A percentile compares a stretch with the other conserved stretches of the same genome.
These are phyloP conservation scores for Aspergillus ibericus DNA, from an alignment of 2,329 filamentous ascomycete species.

Conservation along the genomic window DNA sequence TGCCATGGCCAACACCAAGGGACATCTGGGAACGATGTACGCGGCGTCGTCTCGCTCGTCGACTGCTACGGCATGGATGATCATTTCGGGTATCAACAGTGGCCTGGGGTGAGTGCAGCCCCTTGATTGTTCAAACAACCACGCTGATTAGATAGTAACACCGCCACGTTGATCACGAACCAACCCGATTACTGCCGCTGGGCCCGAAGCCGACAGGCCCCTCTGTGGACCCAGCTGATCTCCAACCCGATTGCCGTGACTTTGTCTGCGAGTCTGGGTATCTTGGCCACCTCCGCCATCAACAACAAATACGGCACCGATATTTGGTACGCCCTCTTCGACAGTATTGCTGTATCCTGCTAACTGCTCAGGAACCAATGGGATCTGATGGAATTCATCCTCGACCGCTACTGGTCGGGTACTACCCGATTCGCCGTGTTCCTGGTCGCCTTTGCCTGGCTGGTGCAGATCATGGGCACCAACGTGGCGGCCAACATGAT, in stretches of 20 bases:
- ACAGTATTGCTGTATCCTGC: no score
- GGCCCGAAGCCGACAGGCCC: constrained; percentile 29
- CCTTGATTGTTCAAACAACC: neutral
- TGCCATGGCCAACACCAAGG: constrained; percentile 43
- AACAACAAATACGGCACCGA: constrained; percentile 44
- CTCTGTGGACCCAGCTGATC: constrained; percentile 45
- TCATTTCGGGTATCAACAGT: constrained; percentile 43
- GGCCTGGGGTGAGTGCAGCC: constrained; percentile 31
- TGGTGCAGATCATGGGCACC: constrained; percentile 38
- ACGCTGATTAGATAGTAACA: constrained; percentile 18
- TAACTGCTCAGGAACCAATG: constrained; percentile 27
- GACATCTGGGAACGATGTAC: constrained; percentile 30
- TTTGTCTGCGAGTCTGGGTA: constrained; percentile 46
- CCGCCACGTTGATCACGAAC: constrained; percentile 43
- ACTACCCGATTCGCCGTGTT: constrained; percentile 42
- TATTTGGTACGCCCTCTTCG: constrained; percentile 19
- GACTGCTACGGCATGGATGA: constrained; percentile 32
- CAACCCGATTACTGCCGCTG: constrained; percentile 49
- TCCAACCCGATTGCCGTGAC: constrained; percentile 46
- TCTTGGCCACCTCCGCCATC: constrained; percentile 46
- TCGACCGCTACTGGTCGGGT: constrained; percentile 33
- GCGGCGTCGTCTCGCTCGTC: constrained; percentile 11
- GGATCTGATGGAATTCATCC: constrained; percentile 34
- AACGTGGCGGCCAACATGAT: constrained; percentile 42
- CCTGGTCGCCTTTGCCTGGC: constrained; percentile 38